phyloP scores from a whole-genome alignment of 495 filamentous ascomycete species.

The Daldinia bambusicola region DNA sequence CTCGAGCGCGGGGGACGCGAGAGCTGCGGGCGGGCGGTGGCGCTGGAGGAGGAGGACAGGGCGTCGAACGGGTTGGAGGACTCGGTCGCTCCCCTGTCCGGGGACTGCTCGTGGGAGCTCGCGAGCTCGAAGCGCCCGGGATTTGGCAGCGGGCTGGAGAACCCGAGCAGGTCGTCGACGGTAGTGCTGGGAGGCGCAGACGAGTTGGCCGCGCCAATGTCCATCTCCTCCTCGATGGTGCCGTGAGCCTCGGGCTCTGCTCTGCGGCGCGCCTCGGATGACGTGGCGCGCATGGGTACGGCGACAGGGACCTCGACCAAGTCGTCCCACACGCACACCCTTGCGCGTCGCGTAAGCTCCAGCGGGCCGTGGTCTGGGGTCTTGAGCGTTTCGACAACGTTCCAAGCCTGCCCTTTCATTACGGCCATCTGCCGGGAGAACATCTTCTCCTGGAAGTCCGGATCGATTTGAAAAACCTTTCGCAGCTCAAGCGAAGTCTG shows the following conservation, averaged over 20 bases:
- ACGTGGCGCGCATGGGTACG: conserved; percentile 84
- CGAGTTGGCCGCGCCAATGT: conserved; percentile 80
- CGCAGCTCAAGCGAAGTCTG: conserved; percentile 89
- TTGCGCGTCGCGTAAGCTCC: conserved; percentile 86
- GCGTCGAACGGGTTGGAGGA: conserved; percentile 36
- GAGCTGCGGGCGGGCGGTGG: conserved; percentile 10
- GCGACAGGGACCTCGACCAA: conserved; percentile 94
- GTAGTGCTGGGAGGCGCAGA: conserved; percentile 51
- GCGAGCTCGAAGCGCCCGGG: conserved; percentile 86
- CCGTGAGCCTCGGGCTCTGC: conserved; percentile 53
- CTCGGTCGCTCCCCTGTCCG: conserved; percentile 27
- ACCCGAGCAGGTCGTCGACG: conserved; percentile 74
- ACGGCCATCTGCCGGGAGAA: conserved; percentile 96
- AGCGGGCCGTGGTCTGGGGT: conserved; percentile 90
- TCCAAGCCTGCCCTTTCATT: conserved; percentile 99
- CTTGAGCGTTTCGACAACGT: conserved; percentile 97
- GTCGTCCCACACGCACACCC: conserved; percentile 98
- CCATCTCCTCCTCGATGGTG: conserved; percentile 81
- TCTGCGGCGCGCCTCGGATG: conserved; percentile 76
- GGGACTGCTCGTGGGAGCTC: conserved; percentile 54
- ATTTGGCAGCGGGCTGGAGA: conserved; percentile 73
- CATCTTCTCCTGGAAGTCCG: conserved; percentile 98
- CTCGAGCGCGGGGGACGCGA: conserved; percentile 35
- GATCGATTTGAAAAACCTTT: conserved; percentile 85
- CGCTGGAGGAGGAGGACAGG: conserved; percentile 4